Evolutionary conservation across 352 stramenopile species (phyloP).

Genomic region (Globisporangium abappressorium): DNA sequence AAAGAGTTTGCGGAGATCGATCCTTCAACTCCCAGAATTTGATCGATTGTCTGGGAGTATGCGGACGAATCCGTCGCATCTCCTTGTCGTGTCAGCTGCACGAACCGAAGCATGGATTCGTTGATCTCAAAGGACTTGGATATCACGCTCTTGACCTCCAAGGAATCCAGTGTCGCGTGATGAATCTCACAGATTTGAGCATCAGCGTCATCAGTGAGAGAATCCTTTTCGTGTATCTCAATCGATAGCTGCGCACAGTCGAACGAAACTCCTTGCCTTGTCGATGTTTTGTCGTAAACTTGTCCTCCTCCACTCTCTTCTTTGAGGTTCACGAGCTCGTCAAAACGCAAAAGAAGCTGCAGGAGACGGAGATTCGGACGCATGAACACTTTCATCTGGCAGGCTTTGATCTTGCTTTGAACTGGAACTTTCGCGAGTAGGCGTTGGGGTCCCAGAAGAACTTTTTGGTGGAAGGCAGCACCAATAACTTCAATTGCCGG

Average conservation of each 20-base stretch:
- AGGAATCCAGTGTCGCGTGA: constrained; percentile 16
- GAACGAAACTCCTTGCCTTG: constrained; percentile 14
- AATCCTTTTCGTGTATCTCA: constrained; percentile 6
- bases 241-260: constrained; percentile 15
- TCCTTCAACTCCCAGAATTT: constrained; percentile 39
- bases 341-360: constrained; percentile 43
- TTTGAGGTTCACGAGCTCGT: constrained; percentile 36
- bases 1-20: constrained; percentile 16
- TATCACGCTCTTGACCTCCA: constrained; percentile 45
- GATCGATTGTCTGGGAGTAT: constrained; percentile 24
- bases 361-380: constrained; percentile 36
- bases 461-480: constrained; percentile 24
- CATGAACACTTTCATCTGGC: constrained; percentile 25
- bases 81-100: constrained; percentile 20
- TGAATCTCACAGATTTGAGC: background rate
- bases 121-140: constrained; percentile 36
- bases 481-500: constrained; percentile 24
- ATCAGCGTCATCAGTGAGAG: background rate
- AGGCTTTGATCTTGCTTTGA: constrained; percentile 17
- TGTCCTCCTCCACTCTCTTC: background rate
- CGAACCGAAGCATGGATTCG: constrained; percentile 31
- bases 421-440: constrained; percentile 15
- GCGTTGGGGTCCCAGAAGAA: constrained; percentile 19
- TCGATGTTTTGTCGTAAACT: background rate
- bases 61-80: constrained; percentile 9